Evolutionary conservation across 139 green algal genomes (phyloP).

Genomic region (Mychonastes homosphaera): DNA sequence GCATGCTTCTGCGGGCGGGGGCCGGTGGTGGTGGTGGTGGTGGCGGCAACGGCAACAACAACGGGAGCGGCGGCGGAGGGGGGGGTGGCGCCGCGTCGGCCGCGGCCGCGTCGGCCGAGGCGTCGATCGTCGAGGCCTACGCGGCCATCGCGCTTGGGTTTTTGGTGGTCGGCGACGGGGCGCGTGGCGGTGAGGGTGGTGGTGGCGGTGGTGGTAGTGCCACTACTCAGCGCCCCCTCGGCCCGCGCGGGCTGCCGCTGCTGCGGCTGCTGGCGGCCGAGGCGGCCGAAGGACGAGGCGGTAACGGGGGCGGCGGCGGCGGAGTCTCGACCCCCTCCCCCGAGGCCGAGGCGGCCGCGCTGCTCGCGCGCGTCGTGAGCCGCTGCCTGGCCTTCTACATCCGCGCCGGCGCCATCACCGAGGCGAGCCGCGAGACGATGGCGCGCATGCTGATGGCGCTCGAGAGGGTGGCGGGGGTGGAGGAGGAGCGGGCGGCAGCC

Average conservation of each 20-base stretch:
- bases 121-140: slow-evolving; percentile 56
- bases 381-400: slow-evolving; percentile 58
- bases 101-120: slow-evolving; percentile 17
- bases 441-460: slow-evolving; percentile 18
- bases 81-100: not conserved
- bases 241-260: too few relatives aligned
- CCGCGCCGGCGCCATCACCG: slow-evolving; percentile 37
- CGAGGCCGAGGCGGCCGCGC: slow-evolving; percentile 8
- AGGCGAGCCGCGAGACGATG: slow-evolving; percentile 10
- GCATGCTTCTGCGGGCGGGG: not conserved
- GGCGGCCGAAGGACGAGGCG: not conserved
- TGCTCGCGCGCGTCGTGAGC: slow-evolving; percentile 32
- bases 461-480: too few relatives aligned
- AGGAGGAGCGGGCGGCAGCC: too few relatives aligned
- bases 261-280: not conserved
- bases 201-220: too few relatives aligned
- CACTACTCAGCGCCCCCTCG: too few relatives aligned
- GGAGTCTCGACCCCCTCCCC: not conserved
- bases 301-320: not conserved
- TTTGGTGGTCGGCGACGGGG: slow-evolving; percentile 30
- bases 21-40: not conserved
- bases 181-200: too few relatives aligned
- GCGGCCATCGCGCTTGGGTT: slow-evolving; percentile 61
- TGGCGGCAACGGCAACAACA: not conserved
- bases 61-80: not conserved